phyloP scores from a whole-genome alignment of 345 rosid species.

The Diplotaxis tenuifolia region DNA sequence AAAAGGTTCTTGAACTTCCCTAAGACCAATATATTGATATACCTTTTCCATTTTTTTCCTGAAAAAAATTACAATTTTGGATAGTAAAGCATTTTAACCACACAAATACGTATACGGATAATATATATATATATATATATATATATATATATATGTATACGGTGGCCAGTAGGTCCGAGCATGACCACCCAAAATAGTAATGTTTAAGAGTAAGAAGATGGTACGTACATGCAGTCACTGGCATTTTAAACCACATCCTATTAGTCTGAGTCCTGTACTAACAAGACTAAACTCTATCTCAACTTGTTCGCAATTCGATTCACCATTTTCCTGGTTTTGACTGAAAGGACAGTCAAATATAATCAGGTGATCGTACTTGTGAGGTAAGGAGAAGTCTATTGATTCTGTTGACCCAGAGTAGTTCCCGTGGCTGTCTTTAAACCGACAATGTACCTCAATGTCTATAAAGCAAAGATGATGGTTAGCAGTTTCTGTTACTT shows the following conservation, averaged over 20 bases:
- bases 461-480: constrained; percentile 13
- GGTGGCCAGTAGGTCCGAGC: neutral
- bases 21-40: neutral
- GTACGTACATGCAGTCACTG: neutral
- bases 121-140: no score
- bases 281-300: constrained; percentile 7
- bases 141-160: no score
- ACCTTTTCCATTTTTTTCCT: neutral
- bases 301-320: constrained; percentile 4
- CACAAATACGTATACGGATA: neutral
- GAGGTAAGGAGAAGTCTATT: constrained; percentile 6
- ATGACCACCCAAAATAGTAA: neutral
- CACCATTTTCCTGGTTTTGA: neutral
- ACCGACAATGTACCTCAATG: constrained; percentile 20
- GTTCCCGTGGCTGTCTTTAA: constrained; percentile 8
- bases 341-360: constrained; percentile 11
- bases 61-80: neutral
- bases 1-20: neutral
- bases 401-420: neutral
- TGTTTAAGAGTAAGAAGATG: neutral
- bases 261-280: neutral
- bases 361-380: constrained; percentile 7
- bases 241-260: constrained; percentile 12
- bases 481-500: neutral
- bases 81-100: neutral